Evolutionary conservation across 441 rosid species (phyloP), one percentile per base, ranked within the genome.

Genomic region (Mallotus repandus): DNA sequence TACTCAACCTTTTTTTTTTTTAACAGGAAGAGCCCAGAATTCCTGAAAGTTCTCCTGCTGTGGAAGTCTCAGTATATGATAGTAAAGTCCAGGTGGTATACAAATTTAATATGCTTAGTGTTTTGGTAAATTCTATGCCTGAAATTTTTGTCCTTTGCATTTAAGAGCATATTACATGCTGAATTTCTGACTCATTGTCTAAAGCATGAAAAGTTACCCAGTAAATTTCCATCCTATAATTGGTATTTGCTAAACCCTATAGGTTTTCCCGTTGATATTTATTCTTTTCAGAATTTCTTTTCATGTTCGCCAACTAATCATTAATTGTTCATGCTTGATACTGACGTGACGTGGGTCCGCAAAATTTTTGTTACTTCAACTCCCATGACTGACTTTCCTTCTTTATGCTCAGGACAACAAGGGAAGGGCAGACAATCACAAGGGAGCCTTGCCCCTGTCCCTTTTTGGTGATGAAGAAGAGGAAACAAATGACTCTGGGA

Each of bases 361-460:
- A 67, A 53, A 29, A 9, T 73, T 66, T 76, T 76, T 76, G 66
- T 71, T 69, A 53, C 77, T 64, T 64, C 5, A 8, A 18, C 1
- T 53, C 15, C 13, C 35, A 14, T 43, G 14, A 57, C 68, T 59
- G 45, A 68, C 70, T 81, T 72, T 62, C 35, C 41, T 64, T 75
- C 66, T 65, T 55, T 73, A 58, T 58, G 77, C 67, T 45, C 79
- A 91, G 97, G 83, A 73, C 72, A 85, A 76, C 68, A 76, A 71
- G 70, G 70, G 73, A 62, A 70, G n/a, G 63, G 63, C 54, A 50
- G 77, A 76, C 64, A 83, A 80, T 73, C 87, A 80, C 68, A 88
- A 83, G 49, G 88, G 82, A 71, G 87, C 90, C 19, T 72, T 90
- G 81, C 93, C 96, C 12, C 79, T 88, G 69, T 84, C 95, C 13